A percentile compares a stretch with the other conserved stretches of the same genome.
phyloP scores from a whole-genome alignment of 768 basidiomycete genomes.

The Omphalotus guepiniiformis region DNA sequence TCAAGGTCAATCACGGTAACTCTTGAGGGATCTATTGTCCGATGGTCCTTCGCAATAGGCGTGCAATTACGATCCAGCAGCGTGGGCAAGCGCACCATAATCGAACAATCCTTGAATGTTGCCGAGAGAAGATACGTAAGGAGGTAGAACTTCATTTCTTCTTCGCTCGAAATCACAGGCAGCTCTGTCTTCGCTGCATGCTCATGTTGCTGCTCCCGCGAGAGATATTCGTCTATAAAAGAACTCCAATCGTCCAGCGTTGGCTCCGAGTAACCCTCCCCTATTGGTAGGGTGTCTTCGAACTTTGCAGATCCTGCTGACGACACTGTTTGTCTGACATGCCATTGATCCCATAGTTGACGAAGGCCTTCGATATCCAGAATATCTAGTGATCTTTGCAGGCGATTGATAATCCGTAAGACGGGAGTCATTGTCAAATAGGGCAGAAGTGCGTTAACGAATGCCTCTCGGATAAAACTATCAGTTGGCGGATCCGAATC shows the following conservation, averaged over 20 bases:
- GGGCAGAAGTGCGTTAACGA: conserved; percentile 48
- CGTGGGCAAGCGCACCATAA: conserved; percentile 20
- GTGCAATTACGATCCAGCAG: conserved; percentile 27
- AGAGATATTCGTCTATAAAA: conserved; percentile 58
- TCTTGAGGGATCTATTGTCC: too few species aligned
- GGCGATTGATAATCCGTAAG: conserved; percentile 43
- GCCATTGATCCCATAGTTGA: conserved; percentile 34
- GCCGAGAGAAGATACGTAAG: conserved; percentile 84
- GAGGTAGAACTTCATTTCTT: conserved; percentile 56
- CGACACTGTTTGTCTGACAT: conserved; percentile 12
- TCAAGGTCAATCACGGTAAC: conserved; percentile 86
- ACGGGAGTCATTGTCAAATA: too few species aligned
- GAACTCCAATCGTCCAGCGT: conserved; percentile 58
- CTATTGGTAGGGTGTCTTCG: too few species aligned
- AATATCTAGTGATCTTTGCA: conserved; percentile 76
- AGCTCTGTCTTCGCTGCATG: background rate
- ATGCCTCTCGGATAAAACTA: conserved; percentile 48
- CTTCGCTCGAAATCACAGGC: too few species aligned
- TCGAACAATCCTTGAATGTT: conserved; percentile 95
- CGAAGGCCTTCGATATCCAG: conserved; percentile 83
- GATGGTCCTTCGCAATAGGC: too few species aligned
- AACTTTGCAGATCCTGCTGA: too few species aligned
- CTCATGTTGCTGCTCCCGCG: background rate
- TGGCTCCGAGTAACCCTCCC: conserved; percentile 43
- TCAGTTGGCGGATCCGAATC: too few species aligned